phyloP scores from a whole-genome alignment of 2,329 filamentous ascomycete species.

The Aspergillus melleus region DNA sequence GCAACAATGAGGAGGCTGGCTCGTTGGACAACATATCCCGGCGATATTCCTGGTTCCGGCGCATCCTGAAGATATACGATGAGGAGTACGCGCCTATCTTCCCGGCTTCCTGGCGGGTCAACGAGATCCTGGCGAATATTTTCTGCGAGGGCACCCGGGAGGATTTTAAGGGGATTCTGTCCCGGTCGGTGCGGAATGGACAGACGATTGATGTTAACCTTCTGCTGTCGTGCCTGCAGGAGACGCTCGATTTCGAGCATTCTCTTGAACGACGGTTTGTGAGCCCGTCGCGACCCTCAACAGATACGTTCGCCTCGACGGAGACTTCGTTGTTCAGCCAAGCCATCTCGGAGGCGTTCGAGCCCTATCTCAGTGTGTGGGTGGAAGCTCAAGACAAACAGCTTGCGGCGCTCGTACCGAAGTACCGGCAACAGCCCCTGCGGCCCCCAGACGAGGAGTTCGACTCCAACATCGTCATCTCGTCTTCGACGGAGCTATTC shows the following conservation, averaged over 20 bases:
- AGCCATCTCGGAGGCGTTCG: slow-evolving; percentile 92
- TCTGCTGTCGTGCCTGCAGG: slow-evolving; percentile 83
- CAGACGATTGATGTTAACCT: slow-evolving; percentile 86
- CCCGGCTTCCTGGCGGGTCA: slow-evolving; percentile 82
- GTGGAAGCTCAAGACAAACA: slow-evolving; percentile 94
- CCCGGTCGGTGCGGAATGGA: slow-evolving; percentile 80
- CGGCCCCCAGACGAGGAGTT: slow-evolving; percentile 88
- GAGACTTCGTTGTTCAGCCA: slow-evolving; percentile 78
- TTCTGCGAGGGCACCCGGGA: slow-evolving; percentile 96
- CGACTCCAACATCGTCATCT: slow-evolving; percentile 81
- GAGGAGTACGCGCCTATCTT: slow-evolving; percentile 89
- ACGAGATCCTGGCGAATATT: slow-evolving; percentile 82
- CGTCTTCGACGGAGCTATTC: slow-evolving; percentile 94
- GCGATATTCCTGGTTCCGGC: slow-evolving; percentile 92
- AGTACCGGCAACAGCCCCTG: slow-evolving; percentile 80
- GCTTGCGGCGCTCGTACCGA: slow-evolving; percentile 78
- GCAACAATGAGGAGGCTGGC: slow-evolving; percentile 93
- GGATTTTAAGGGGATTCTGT: slow-evolving; percentile 90
- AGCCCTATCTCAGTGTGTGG: slow-evolving; percentile 95
- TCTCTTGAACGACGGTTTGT: slow-evolving; percentile 81
- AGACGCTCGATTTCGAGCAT: slow-evolving; percentile 96
- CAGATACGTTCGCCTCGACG: slow-evolving; percentile 85
- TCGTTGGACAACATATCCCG: slow-evolving; percentile 95
- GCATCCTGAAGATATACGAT: slow-evolving; percentile 94
- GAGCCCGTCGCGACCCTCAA: slow-evolving; percentile 69